phyloP scores from a whole-genome alignment of 2,329 filamentous ascomycete species.

The Malbranchea cinnamomea region DNA sequence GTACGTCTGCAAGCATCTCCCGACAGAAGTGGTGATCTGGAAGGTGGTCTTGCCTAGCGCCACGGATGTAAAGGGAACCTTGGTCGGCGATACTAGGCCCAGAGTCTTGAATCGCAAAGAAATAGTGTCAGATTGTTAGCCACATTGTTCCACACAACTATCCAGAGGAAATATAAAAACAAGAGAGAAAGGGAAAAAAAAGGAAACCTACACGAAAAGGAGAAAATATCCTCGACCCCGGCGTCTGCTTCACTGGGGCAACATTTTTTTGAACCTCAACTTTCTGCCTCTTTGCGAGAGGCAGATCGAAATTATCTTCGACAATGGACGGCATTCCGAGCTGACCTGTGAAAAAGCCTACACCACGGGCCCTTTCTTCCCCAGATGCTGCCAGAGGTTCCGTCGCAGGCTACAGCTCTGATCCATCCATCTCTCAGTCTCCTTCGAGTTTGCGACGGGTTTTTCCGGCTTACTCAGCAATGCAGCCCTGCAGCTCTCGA shows the following conservation, averaged over 20 bases:
- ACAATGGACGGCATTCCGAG: constrained; percentile 36
- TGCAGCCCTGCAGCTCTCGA: no score
- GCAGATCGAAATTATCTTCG: constrained; percentile 43
- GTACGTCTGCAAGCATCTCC: constrained; percentile 84
- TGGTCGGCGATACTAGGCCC: constrained; percentile 80
- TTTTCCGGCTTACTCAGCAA: no score
- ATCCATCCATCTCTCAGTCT: no score
- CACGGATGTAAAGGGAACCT: constrained; percentile 76
- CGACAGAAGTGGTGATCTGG: constrained; percentile 91
- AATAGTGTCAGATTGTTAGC: constrained; percentile 2
- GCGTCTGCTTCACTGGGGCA: constrained; percentile 25
- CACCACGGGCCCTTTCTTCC: no score
- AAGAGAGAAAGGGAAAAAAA: neutral
- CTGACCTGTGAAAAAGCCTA: no score
- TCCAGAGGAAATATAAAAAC: neutral
- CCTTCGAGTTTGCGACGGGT: no score
- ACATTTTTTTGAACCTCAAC: no score
- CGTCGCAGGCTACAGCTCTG: no score
- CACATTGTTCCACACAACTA: constrained; percentile 2
- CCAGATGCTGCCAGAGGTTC: no score
- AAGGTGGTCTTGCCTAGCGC: constrained; percentile 89
- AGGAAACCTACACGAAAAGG: constrained; percentile 62
- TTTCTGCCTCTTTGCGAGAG: constrained; percentile 65
- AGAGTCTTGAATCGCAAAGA: constrained; percentile 48
- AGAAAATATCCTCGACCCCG: constrained; percentile 71